These are phyloP conservation scores for Sugiyamaella lignohabitans DNA, from an alignment of 805 yeast species.

Conservation along the genomic window DNA sequence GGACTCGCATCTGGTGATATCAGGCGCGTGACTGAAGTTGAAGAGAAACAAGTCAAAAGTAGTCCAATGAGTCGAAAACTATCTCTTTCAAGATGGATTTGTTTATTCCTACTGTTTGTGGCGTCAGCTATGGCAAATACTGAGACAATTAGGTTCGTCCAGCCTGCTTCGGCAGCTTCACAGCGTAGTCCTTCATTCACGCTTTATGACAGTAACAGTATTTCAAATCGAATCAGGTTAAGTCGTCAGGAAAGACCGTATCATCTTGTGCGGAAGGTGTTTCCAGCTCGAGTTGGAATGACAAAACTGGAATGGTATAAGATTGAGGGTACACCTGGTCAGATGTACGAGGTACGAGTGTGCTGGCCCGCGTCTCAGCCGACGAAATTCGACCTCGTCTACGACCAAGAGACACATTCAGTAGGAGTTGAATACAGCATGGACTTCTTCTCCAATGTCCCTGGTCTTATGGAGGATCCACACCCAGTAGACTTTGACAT, in stretches of 20 bases:
- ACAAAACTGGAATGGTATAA: constrained; percentile 6
- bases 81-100: neutral
- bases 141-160: constrained; percentile 9
- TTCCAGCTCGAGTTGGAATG: constrained; percentile 7
- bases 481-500: constrained; percentile 13
- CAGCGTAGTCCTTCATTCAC: neutral
- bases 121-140: constrained; percentile 10
- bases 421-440: constrained; percentile 11
- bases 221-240: neutral
- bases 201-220: neutral
- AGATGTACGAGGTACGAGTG: constrained; percentile 26
- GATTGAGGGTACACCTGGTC: constrained; percentile 7
- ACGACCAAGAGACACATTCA: constrained; percentile 11
- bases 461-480: constrained; percentile 14
- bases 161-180: neutral
- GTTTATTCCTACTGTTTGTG: neutral
- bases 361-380: constrained; percentile 34
- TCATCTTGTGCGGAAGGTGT: neutral
- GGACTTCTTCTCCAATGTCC: constrained; percentile 14
- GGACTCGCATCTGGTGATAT: no score
- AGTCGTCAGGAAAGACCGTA: neutral
- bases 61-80: no score
- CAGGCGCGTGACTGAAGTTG: no score
- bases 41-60: no score
- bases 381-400: constrained; percentile 22